Evolutionary conservation across 225 moss, liverwort and hornwort species (phyloP).

Genomic region (Straminergon stramineum): DNA sequence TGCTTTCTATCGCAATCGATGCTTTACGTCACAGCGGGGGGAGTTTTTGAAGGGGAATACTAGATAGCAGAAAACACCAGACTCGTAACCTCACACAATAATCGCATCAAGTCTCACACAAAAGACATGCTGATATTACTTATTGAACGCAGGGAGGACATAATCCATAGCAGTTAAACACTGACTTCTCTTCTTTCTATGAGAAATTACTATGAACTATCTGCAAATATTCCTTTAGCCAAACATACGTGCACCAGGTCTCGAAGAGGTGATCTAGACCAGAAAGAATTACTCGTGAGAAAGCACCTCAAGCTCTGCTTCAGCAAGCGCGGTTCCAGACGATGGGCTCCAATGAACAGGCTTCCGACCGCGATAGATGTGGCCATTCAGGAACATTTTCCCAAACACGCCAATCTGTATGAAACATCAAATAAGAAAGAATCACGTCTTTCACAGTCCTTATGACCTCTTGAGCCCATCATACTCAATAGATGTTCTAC

Average conservation of each 20-base stretch:
- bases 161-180: background rate
- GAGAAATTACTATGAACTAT: background rate
- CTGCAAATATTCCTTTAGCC: background rate
- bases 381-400: conserved; percentile 88
- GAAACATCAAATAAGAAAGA: background rate
- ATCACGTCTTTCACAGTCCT: background rate
- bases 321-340: conserved; percentile 90
- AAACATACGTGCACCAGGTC: background rate
- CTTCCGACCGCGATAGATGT: conserved; percentile 90
- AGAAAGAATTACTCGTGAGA: conserved; percentile 7
- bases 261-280: background rate
- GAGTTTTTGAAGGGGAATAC: background rate
- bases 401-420: conserved; percentile 91
- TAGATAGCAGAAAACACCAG: background rate
- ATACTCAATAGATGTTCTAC: background rate
- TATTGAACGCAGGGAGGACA: background rate
- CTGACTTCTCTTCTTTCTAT: background rate
- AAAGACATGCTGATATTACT: background rate
- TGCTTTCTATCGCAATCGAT: background rate
- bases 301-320: conserved; percentile 97
- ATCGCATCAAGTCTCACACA: background rate
- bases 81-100: background rate
- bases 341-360: conserved; percentile 99
- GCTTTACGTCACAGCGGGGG: background rate
- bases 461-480: background rate